Percentiles rank a stretch among this genome's conserved stretches.
These are phyloP conservation scores for Phytophthora multivora DNA, from an alignment of 352 stramenopile species.

Conservation along the genomic window DNA sequence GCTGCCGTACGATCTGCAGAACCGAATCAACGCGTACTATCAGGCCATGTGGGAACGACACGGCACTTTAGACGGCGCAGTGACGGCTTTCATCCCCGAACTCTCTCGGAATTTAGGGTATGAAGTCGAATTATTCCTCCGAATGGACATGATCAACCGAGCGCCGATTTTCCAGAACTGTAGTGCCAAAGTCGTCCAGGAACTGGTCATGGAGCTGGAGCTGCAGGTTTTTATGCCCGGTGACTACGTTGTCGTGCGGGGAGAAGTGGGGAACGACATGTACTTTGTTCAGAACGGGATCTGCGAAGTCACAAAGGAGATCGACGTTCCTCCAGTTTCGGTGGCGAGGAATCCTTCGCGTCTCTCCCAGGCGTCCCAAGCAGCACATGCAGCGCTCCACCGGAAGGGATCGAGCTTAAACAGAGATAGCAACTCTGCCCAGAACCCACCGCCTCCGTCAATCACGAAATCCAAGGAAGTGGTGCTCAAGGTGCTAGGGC, in stretches of 20 bases:
- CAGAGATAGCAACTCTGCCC: conserved; percentile 17
- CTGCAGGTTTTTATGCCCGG: conserved; percentile 86
- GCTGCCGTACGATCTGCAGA: conserved; percentile 77
- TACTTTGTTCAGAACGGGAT: conserved; percentile 86
- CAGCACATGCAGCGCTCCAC: conserved; percentile 14
- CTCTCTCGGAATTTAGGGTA: conserved; percentile 81
- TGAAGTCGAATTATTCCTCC: conserved; percentile 83
- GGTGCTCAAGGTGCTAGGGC: conserved; percentile 66
- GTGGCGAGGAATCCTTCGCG: conserved; percentile 8
- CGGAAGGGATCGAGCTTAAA: not conserved
- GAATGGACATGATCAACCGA: conserved; percentile 90
- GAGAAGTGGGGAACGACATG: conserved; percentile 88
- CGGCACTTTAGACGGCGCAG: conserved; percentile 74
- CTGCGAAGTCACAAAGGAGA: conserved; percentile 85
- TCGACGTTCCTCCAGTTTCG: conserved; percentile 15
- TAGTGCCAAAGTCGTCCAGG: conserved; percentile 82
- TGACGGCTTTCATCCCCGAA: conserved; percentile 80
- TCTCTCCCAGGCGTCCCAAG: conserved; percentile 20
- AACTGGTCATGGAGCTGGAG: conserved; percentile 83
- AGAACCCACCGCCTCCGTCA: not conserved
- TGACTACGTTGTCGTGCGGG: conserved; percentile 83
- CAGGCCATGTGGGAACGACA: conserved; percentile 87
- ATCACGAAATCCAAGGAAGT: conserved; percentile 48
- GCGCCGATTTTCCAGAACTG: conserved; percentile 85
- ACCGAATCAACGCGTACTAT: conserved; percentile 88